Evolutionary conservation across 805 yeast genomes (phyloP).

Genomic region (Cyberlindnera amylophila): DNA sequence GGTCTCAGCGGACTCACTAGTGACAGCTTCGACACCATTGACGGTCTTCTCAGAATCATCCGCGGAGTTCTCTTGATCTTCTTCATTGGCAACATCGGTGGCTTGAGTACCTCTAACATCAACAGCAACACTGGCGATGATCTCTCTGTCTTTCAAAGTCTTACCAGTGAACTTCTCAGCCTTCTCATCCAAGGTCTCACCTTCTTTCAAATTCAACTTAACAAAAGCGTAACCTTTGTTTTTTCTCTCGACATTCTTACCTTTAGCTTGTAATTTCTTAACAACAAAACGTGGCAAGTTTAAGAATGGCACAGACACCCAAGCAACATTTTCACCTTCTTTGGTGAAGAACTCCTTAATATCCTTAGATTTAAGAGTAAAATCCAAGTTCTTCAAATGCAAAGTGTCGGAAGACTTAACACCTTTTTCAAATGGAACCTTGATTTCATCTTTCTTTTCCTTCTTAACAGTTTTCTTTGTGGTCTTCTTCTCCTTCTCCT

Average conservation of each 20-base stretch:
- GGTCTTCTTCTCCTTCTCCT: constrained; percentile 28
- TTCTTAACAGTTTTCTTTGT: constrained; percentile 14
- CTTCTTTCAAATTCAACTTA: constrained; percentile 35
- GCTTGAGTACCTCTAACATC: constrained; percentile 52
- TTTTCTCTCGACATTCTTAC: constrained; percentile 43
- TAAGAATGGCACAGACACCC: constrained; percentile 58
- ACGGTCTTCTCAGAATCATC: neutral
- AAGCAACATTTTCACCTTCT: constrained; percentile 43
- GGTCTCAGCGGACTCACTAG: neutral
- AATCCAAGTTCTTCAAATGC: constrained; percentile 60
- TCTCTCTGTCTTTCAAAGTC: constrained; percentile 58
- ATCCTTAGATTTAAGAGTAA: constrained; percentile 52
- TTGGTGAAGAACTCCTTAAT: constrained; percentile 46
- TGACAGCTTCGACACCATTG: neutral
- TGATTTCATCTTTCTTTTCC: too few species aligned
- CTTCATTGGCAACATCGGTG: constrained; percentile 7
- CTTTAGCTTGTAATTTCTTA: constrained; percentile 41
- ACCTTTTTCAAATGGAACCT: constrained; percentile 35
- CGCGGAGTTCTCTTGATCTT: too few species aligned
- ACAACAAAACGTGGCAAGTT: constrained; percentile 41
- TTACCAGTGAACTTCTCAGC: constrained; percentile 65
- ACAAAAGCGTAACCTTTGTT: constrained; percentile 64
- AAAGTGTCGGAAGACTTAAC: constrained; percentile 47
- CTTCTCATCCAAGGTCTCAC: constrained; percentile 55
- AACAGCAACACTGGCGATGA: constrained; percentile 71